Conservation (phyloP, 2,329 filamentous ascomycete species). For the Aspergillus japonicus region DNA sequence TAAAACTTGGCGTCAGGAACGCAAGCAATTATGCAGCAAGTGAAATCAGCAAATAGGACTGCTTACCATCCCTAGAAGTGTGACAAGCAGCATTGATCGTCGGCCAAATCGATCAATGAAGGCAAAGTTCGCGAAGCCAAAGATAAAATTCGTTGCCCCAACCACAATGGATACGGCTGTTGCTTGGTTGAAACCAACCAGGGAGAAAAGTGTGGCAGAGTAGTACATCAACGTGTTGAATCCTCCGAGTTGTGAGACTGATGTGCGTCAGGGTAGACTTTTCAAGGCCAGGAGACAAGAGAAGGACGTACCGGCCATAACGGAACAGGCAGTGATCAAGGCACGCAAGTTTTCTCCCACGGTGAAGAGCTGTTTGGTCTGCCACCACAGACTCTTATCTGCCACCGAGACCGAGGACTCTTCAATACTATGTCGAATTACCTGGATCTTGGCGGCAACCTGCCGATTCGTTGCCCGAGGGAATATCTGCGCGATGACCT, state of each 20-base stretch:
- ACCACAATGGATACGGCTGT: conserved; percentile 49
- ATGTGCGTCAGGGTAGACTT: no score
- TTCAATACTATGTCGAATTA: conserved; percentile 42
- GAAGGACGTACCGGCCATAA: conserved; percentile 40
- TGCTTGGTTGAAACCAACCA: conserved; percentile 34
- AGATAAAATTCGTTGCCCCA: conserved; percentile 42
- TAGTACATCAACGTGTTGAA: conserved; percentile 51
- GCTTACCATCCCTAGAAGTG: conserved; percentile 37
- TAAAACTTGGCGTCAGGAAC: no score
- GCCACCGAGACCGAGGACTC: conserved; percentile 31
- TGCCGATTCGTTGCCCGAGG: conserved; percentile 38
- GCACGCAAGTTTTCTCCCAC: conserved; percentile 47
- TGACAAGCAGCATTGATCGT: no score
- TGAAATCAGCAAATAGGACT: no score
- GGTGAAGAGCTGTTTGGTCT: conserved; percentile 48
- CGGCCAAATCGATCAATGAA: conserved; percentile 39
- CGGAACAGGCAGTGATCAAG: conserved; percentile 45
- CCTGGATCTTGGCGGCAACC: conserved; percentile 46
- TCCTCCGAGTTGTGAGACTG: conserved; percentile 40
- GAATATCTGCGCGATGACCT: conserved; percentile 31
- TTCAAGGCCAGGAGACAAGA: no score
- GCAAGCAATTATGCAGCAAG: no score
- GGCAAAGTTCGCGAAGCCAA: conserved; percentile 48
- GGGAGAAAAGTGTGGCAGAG: conserved; percentile 29
- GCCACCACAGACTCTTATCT: conserved; percentile 42